Base-by-base conservation (phyloP, 257 asterid genomes). In the Plectranthus barbatus region DNA sequence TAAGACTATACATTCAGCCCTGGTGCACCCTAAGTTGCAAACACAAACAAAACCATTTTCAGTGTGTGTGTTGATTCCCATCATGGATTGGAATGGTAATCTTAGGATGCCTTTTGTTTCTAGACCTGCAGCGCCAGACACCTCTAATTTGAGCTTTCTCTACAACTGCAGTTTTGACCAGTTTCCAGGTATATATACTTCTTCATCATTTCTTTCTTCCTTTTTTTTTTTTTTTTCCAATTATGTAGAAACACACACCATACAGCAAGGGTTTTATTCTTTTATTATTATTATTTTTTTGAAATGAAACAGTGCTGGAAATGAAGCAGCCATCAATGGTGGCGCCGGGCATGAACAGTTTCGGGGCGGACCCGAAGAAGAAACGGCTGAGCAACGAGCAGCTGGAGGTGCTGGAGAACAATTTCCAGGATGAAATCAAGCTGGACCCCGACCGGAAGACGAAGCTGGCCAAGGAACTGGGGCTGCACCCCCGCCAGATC, bases 391-490 rank as follows among this genome's bases (percentile, higher is more conserved):
- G 83, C 74, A 83, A 41, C 44, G 97, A 90, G 37, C 97, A 86
- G 55, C 56, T 86, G 67, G 90, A 84, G 74, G 36, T 81, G 29
- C 49, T 90, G 19, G 97, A 90, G 63, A 87, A 64, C 54, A 83
- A 80, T 33, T 90, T 90, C 20, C 94, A 83, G 51, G 92, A 81
- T 54, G 97, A 90, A 42, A 85, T 81, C 9, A 90, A 90, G 84
- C 81, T 90, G 17, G 97, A 90, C 36, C 95, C 95, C 0, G 97
- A 90, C 51, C 45, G 94, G 72, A 90, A 90, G 45, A 79, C 83
- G 83, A 83, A 74, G 78, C 81, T 90, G 61, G 91, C 97, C 0
- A 79, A 75, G 75, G 94, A 90, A 9, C 86, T 90, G 1, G 94
- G 86, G 6, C 72, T 90, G 26, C 91, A 84, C 69, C 95, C 97